These are phyloP conservation scores for Setaria italica DNA, from an alignment of 202 grass and related monocot species.

Conservation along the genomic window DNA sequence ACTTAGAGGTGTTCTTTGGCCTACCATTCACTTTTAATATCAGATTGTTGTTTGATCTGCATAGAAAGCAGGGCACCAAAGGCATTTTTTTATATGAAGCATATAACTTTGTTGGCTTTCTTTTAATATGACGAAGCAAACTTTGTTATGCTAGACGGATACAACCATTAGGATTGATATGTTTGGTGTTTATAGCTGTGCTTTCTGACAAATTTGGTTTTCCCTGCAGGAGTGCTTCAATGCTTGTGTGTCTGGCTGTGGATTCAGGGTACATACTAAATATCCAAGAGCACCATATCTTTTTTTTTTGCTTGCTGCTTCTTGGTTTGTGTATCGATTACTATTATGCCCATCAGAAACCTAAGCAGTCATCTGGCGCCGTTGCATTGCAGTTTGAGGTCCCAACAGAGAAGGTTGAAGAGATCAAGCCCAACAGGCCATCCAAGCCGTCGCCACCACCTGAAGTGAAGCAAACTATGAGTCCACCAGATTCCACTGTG, in stretches of 20 bases:
- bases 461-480: conserved; percentile 33
- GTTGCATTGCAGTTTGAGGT: conserved; percentile 61
- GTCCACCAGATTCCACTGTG: background rate
- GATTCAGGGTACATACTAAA: too few relatives aligned
- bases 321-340: background rate
- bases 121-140: too few relatives aligned
- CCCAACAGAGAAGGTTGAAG: conserved; percentile 60
- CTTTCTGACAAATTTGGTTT: background rate
- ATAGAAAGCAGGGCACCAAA: background rate
- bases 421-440: conserved; percentile 74
- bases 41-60: conserved; percentile 5
- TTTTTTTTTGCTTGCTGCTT: background rate
- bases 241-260: too few relatives aligned
- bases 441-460: conserved; percentile 59
- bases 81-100: too few relatives aligned
- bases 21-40: background rate
- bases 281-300: background rate
- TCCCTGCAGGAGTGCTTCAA: too few relatives aligned
- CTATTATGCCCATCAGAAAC: background rate
- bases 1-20: too few relatives aligned
- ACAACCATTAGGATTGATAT: background rate
- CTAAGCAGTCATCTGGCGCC: background rate
- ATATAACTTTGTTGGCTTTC: too few relatives aligned
- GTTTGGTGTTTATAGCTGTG: background rate
- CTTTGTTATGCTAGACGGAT: too few relatives aligned